A percentile compares a stretch with the other conserved stretches of the same genome.
Evolutionary conservation across 306 rosid genomes (phyloP).

Genomic region (Myrica gale): DNA sequence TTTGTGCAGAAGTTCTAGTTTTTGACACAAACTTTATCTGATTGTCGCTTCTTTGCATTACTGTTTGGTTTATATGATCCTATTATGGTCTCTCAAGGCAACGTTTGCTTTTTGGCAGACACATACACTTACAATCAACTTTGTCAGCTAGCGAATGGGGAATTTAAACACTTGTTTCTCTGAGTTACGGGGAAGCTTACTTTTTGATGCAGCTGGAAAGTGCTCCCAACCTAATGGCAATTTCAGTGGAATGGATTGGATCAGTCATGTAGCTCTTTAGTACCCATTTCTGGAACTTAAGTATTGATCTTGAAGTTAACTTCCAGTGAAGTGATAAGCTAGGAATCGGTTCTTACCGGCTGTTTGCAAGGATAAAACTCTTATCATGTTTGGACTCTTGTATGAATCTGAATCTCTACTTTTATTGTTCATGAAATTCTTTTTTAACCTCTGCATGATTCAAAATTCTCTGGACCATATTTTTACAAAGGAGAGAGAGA

Average conservation of each 20-base stretch:
- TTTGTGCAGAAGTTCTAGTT: background rate
- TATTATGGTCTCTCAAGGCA: background rate
- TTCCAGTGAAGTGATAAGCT: background rate
- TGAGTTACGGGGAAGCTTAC: slow-evolving; percentile 31
- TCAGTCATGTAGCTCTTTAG: no score
- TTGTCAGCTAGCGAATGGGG: slow-evolving; percentile 84
- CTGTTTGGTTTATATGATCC: slow-evolving; percentile 10
- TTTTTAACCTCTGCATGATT: background rate
- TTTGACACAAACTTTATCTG: background rate
- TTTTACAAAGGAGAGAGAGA: no score
- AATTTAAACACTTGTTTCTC: slow-evolving; percentile 68
- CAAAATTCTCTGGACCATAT: background rate
- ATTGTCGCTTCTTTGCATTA: background rate
- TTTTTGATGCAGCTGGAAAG: background rate
- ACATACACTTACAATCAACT: slow-evolving; percentile 66
- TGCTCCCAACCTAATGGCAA: background rate
- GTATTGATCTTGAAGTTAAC: background rate
- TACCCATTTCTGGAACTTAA: background rate
- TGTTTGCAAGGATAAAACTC: background rate
- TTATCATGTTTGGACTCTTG: background rate
- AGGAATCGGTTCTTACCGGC: background rate
- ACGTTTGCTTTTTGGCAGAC: slow-evolving; percentile 45
- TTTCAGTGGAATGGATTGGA: background rate
- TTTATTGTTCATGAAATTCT: background rate
- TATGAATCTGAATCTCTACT: background rate